Evolutionary conservation across 1,284 basidiomycete species (phyloP).

Genomic region (Ganoderma meredithae): DNA sequence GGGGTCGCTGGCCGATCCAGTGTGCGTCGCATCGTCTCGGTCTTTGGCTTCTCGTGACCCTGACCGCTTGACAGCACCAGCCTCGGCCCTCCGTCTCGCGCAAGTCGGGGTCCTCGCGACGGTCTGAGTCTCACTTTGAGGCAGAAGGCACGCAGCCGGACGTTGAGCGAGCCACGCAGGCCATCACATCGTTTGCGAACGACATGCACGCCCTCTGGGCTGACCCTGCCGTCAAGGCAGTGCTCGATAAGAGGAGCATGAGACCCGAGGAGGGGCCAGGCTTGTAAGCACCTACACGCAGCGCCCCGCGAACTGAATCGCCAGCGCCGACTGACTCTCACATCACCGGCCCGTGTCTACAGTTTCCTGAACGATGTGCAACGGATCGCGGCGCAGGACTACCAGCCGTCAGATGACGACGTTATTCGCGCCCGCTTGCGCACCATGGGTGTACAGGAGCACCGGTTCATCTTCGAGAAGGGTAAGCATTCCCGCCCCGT

Average conservation of each 20-base stretch:
- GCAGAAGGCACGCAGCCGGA: constrained; percentile 43
- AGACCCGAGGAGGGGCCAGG: constrained; percentile 71
- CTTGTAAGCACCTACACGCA: constrained; percentile 58
- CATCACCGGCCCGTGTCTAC: constrained; percentile 2
- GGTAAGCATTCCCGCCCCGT: constrained; percentile 19
- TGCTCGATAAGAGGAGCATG: constrained; percentile 56
- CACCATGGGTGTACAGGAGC: constrained; percentile 47
- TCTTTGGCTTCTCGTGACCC: background rate
- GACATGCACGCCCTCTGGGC: constrained; percentile 74
- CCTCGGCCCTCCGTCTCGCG: constrained; percentile 15
- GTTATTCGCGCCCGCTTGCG: constrained; percentile 71
- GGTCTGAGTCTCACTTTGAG: background rate
- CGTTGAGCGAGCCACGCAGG: constrained; percentile 47
- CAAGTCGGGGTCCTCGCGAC: background rate
- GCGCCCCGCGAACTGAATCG: constrained; percentile 29
- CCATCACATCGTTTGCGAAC: constrained; percentile 62
- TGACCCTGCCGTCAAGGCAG: constrained; percentile 61
- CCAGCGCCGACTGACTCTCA: constrained; percentile 6
- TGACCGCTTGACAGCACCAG: constrained; percentile 10
- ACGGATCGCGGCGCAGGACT: constrained; percentile 63
- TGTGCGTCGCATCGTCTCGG: background rate
- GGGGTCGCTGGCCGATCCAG: background rate
- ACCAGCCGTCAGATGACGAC: constrained; percentile 74
- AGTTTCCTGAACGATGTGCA: constrained; percentile 67
- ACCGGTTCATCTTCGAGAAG: constrained; percentile 42